Conservation (phyloP, 768 basidiomycete genomes). For the Mycena maculata region DNA sequence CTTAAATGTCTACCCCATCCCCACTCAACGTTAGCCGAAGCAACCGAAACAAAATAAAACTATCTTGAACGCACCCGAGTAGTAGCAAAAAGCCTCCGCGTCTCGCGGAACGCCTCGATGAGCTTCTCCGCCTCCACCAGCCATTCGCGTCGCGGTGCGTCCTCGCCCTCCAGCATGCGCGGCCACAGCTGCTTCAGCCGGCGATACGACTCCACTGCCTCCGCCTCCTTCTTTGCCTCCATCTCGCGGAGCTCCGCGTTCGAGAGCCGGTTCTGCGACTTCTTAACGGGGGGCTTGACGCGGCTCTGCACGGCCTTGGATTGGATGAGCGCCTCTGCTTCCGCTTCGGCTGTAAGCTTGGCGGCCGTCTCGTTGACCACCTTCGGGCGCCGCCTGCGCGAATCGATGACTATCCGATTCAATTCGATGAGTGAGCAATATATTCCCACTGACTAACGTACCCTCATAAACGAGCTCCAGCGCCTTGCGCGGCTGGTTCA, state of each 20-base stretch:
- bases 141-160: constrained; percentile 77
- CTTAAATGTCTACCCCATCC: not conserved
- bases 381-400: constrained; percentile 61
- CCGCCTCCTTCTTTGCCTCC: constrained; percentile 75
- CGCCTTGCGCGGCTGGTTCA: constrained; percentile 83
- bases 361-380: constrained; percentile 31
- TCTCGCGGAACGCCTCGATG: constrained; percentile 90
- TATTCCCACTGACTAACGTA: constrained; percentile 40
- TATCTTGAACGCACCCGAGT: constrained; percentile 65
- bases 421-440: not conserved
- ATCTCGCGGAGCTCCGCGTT: constrained; percentile 69
- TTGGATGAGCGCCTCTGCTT: constrained; percentile 6
- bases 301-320: constrained; percentile 12
- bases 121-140: constrained; percentile 86
- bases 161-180: constrained; percentile 59
- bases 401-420: constrained; percentile 62
- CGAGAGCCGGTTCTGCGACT: constrained; percentile 59
- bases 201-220: constrained; percentile 68
- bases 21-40: not conserved
- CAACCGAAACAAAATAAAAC: not conserved
- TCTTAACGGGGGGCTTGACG: constrained; percentile 41
- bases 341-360: not conserved
- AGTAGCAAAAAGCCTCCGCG: constrained; percentile 83
- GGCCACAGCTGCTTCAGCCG: constrained; percentile 74
- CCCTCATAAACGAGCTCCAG: constrained; percentile 88